Base-by-base conservation (phyloP, 495 filamentous ascomycete species). In the Margaritispora aquatica region DNA sequence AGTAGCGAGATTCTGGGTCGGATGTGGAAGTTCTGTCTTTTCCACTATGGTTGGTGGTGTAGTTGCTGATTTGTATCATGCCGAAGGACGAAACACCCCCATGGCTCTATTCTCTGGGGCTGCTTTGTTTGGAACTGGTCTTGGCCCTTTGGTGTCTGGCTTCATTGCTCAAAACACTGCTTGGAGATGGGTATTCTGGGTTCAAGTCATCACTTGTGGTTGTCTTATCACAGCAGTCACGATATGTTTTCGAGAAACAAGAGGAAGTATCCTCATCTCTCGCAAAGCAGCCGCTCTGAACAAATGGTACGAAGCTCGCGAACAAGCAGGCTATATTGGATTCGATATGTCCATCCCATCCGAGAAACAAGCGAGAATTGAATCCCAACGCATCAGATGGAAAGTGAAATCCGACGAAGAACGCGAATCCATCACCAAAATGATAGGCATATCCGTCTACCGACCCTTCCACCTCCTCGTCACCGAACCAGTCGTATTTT, bases 401-500 rank as follows among this genome's bases (percentile, higher is more conserved):
- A 86, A 87, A 63, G 89, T 92, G 34, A 88, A 85, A 63, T 84
- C 83, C 13, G 92, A 96, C 63, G 90, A 96, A 66, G 85, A 95
- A 66, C 82, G 88, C 15, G 80, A 78, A 24, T 88, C 82, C 4
- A 63, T 96, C 36, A 64, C 61, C 11, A 81, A 81, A 62, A 90
- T 93, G 84, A 86, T 96, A 55, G 74, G 76, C 26, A 82, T 90
- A 24, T 94, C 90, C 0, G 72, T 89, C 22, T 88, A 83, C 50
- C 81, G 91, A 15, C 92, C 92, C 4, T 96, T 97, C 72, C 82
- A 89, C 58, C 78, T 97, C 27, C 85, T 97, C 22, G 74, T 89
- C 65, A 96, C 91, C 11, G 93, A 97, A 64, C 89, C 92, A 0
- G 90, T 96, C 13, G 91, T 97, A 20, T 96, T 96, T 74, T 96